Base-by-base conservation (phyloP, 2,329 filamentous ascomycete species). In the Sporothrix pseudoabietina region DNA sequence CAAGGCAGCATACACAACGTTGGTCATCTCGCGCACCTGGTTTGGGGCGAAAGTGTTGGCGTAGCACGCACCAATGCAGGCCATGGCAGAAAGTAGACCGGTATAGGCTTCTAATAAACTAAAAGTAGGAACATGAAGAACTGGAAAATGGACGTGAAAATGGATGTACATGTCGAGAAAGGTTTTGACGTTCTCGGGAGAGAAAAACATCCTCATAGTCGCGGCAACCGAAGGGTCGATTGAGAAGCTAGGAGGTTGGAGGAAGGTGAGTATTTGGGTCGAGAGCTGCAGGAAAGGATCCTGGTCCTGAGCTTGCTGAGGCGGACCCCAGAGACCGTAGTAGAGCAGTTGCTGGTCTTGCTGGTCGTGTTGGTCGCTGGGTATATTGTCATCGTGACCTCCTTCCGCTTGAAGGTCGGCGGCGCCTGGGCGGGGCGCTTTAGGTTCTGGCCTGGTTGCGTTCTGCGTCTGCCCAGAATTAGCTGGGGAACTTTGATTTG, bases 41-140 rank as follows among this genome's bases (percentile, higher is more conserved):
- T 85, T 82, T 61, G 89, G 81, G 39, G 84, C 83, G 75, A 92
- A 82, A 75, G 85, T 85, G 71, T 91, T 86, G 70, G 91, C 92
- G 81, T 94, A 94, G 73, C 92, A 91, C 55, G 91, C 91, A 52
- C 92, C 92, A 77, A 92, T 85, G 79, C 90, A 92, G 78, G 91
- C 89, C 85, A 94, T 91, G 75, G 87, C 86, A 74, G 92, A 85
- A 69, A 92, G 83, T 75, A 94, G 85, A 76, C 90, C 89, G 74
- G 90, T 88, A 79, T 91, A 89, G 65, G 89, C 87, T 75, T 90
- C 86, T 75, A 87, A 84, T 71, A 92, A 87, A 78, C 89, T 87
- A 81, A 94, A 92, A 9, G 91, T 92, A 49, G 91, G 87, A 79
- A 91, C 86, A 78, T 94, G 91, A 71, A 94, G 85, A 76, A 92